Conservation (phyloP, 208 protist genomes). For the Acanthamoeba castellanii region DNA sequence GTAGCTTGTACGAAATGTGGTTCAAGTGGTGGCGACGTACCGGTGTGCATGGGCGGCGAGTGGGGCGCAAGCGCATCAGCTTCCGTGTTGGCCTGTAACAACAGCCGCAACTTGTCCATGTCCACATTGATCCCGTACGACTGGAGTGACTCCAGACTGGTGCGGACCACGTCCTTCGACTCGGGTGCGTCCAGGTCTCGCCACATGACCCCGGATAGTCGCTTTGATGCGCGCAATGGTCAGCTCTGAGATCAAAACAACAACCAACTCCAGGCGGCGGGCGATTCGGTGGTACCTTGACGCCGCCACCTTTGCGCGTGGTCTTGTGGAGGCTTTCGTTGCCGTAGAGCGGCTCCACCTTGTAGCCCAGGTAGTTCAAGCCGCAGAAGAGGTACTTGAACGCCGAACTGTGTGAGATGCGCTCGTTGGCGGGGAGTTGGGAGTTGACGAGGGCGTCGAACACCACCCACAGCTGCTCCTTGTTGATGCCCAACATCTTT, state of each 20-base stretch:
- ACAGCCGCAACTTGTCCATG: conserved; percentile 31
- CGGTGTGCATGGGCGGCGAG: neutral
- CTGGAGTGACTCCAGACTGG: conserved; percentile 31
- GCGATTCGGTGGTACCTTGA: neutral
- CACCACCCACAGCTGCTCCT: conserved; percentile 63
- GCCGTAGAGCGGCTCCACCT: conserved; percentile 62
- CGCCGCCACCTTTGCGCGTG: conserved; percentile 21
- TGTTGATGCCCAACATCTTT: conserved; percentile 65
- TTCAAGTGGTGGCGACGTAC: neutral
- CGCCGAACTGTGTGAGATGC: conserved; percentile 55
- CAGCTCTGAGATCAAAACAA: neutral
- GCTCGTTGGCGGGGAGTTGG: neutral
- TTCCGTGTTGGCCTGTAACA: conserved; percentile 37
- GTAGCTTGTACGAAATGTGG: neutral
- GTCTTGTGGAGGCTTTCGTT: conserved; percentile 48
- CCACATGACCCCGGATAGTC: conserved; percentile 57
- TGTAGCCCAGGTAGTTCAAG: conserved; percentile 52
- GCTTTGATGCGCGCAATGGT: neutral
- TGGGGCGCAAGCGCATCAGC: neutral
- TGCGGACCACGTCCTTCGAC: conserved; percentile 9
- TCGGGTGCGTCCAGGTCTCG: conserved; percentile 36
- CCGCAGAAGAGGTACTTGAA: conserved; percentile 69
- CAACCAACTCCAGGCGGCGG: neutral
- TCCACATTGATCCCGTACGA: conserved; percentile 13
- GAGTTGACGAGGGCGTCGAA: conserved; percentile 54